Evolutionary conservation across 2,329 filamentous ascomycete genomes (phyloP).

Genomic region (Botrytis squamosa): DNA sequence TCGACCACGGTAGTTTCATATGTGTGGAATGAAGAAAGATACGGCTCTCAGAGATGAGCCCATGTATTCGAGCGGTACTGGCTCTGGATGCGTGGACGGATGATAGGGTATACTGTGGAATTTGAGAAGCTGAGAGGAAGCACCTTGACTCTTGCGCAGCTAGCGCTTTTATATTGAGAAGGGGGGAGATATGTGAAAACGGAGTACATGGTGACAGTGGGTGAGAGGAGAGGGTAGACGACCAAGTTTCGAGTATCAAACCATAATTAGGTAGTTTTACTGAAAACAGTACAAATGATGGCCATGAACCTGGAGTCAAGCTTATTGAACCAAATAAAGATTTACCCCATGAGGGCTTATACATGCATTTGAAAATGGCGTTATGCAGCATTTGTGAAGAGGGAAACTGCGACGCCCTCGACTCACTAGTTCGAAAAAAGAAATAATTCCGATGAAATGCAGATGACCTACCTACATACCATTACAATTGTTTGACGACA

Average conservation of each 20-base stretch:
- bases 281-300: neutral
- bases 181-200: neutral
- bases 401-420: neutral
- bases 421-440: neutral
- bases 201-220: neutral
- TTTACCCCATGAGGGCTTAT: neutral
- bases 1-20: neutral
- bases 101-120: too few species aligned
- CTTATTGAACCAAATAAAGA: neutral
- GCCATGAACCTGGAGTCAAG: neutral
- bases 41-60: too few species aligned
- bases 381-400: neutral
- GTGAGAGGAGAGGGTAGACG: neutral
- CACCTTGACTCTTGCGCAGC: too few species aligned
- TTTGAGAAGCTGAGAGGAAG: too few species aligned
- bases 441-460: neutral
- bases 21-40: neutral
- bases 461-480: neutral
- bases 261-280: neutral
- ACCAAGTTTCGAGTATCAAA: neutral
- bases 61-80: too few species aligned
- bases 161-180: neutral
- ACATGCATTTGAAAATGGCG: neutral
- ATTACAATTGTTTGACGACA: neutral
- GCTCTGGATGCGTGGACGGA: too few species aligned